A percentile compares a stretch with the other conserved stretches of the same genome.
These are phyloP conservation scores for Fusarium guadeloupense DNA, from an alignment of 2,329 filamentous ascomycete species.

Conservation along the genomic window DNA sequence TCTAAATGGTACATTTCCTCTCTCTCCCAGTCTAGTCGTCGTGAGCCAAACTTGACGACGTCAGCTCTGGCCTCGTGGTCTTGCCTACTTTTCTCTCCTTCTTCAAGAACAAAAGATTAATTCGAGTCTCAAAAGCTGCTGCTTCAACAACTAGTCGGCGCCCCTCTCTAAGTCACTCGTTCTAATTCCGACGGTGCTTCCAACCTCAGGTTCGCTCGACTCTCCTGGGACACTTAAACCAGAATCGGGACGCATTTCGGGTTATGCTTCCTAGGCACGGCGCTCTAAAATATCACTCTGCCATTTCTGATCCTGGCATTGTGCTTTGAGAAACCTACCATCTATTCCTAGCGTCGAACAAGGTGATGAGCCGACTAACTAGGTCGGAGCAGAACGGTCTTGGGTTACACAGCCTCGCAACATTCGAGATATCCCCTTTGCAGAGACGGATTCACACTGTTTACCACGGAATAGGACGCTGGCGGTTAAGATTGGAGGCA, in stretches of 20 bases:
- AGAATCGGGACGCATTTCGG: slow-evolving; percentile 9
- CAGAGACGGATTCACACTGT: slow-evolving; percentile 29
- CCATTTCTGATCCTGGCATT: slow-evolving; percentile 23
- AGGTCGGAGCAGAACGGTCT: slow-evolving; percentile 31
- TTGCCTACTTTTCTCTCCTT: slow-evolving; percentile 36
- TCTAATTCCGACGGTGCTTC: slow-evolving; percentile 14
- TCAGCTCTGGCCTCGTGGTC: slow-evolving; percentile 43
- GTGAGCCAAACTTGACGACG: slow-evolving; percentile 41
- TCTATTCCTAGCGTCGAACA: slow-evolving; percentile 33
- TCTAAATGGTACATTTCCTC: slow-evolving; percentile 39
- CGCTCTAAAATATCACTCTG: slow-evolving; percentile 11
- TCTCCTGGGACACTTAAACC: slow-evolving; percentile 3
- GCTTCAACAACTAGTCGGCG: slow-evolving; percentile 13
- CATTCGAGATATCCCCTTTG: slow-evolving; percentile 31
- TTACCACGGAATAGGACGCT: slow-evolving; percentile 20
- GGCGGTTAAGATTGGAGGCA: slow-evolving; percentile 23
- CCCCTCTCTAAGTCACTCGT: slow-evolving; percentile 27
- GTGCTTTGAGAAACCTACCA: slow-evolving; percentile 27
- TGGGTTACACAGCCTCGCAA: slow-evolving; percentile 36
- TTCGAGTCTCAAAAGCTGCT: slow-evolving; percentile 16
- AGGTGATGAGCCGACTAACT: slow-evolving; percentile 31
- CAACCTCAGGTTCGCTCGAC: slow-evolving; percentile 8
- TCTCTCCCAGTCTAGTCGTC: slow-evolving; percentile 38
- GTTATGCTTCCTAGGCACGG: slow-evolving; percentile 10
- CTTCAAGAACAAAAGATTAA: slow-evolving; percentile 33